Evolutionary conservation across 352 stramenopile species (phyloP), one percentile per base, ranked within the genome.

Genomic region (Phytophthora pluvialis): DNA sequence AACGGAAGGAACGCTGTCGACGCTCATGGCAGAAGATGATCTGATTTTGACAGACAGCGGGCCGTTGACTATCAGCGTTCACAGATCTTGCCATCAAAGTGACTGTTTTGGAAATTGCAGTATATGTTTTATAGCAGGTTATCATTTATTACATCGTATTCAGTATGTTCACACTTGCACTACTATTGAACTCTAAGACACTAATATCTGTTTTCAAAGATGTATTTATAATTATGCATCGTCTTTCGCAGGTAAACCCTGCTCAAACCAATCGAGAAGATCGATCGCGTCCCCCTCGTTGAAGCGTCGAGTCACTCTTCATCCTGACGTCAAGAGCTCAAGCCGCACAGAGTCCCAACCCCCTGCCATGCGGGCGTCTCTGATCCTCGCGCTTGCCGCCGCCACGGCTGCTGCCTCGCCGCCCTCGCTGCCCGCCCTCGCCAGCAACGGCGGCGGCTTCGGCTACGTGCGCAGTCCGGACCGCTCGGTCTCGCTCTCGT

Each of bases 391-490:
- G 3, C 29, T 61, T 7, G 59, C 40, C 5, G 40, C 31, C 26
- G 48, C 55, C 9, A 26, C 55, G 15, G 51, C 31, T 6, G 44
- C 44, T 3, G 64, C 70, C 6, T 42, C 51, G n/a, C 32, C 40
- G 12, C 1, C 28, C 4, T 54, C 44, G 7, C 38, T 58, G 18
- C 48, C 45, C 1, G 68, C 59, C 45, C 33, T 18, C 50, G 45
- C 52, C 1, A 43, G 9, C 31, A 35, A 9, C n/a, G 38, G 57
- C 26, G 38, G 57, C 26, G 78, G 73, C 39, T 84, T 71, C 33
- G 89, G 87, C 73, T 93, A 93, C 69, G 70, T 86, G 66, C 87
- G 87, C 75, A 82, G 80, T 55, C 60, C 74, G 0, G 80, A 95
- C 63, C 87, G 87, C 60, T 91, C 83, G 47, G 73, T 84, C 45